Evolutionary conservation across 305 asterid species (phyloP).

Genomic region (Galium porrigens): DNA sequence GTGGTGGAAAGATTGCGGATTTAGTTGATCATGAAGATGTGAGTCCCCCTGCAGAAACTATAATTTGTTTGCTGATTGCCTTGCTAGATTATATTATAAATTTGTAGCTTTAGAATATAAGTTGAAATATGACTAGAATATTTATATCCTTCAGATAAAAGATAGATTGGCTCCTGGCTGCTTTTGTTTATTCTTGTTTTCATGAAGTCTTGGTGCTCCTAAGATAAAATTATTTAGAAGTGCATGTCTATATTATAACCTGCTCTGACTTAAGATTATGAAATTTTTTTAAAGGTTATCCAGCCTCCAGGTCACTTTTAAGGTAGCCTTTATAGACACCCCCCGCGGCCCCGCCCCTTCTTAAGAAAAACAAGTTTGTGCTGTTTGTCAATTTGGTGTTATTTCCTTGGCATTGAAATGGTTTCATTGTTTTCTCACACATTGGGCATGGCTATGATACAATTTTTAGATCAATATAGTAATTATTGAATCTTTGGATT

Average conservation of each 20-base stretch:
- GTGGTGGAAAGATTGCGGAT: conserved; percentile 75
- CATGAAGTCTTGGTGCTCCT: neutral
- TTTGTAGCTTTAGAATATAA: neutral
- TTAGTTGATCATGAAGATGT: conserved; percentile 88
- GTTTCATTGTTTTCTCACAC: neutral
- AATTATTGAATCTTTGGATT: neutral
- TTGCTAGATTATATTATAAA: neutral
- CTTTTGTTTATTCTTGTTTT: neutral
- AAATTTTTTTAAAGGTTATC: neutral
- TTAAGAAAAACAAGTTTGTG: neutral
- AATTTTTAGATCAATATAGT: neutral
- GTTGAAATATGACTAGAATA: neutral
- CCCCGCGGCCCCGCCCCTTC: too few relatives aligned
- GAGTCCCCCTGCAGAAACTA: conserved; percentile 22
- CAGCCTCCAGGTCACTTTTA: neutral
- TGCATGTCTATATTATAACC: neutral
- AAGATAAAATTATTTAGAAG: neutral
- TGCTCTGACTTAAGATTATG: neutral
- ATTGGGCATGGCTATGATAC: neutral
- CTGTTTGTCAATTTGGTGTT: neutral
- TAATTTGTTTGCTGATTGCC: neutral
- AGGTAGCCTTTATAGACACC: neutral
- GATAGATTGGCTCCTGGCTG: neutral
- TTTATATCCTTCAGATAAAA: neutral
- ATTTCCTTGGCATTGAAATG: neutral